Conservation (phyloP, 768 basidiomycete genomes). For the Dendrothele bispora region DNA sequence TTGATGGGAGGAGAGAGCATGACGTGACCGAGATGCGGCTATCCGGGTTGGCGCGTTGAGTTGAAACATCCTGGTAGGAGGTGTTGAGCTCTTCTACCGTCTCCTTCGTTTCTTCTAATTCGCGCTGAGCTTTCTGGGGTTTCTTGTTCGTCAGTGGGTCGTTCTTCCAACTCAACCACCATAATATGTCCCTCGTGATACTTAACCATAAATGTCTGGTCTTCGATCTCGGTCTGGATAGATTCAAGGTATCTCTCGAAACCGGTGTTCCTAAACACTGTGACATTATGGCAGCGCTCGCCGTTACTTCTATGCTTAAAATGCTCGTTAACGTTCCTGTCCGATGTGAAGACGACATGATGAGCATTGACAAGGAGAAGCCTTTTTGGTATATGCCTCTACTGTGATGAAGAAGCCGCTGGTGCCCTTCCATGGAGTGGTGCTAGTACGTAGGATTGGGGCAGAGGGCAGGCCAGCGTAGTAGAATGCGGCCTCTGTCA, state of each 20-base stretch:
- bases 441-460: constrained; percentile 25
- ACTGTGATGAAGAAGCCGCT: constrained; percentile 17
- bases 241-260: too few relatives aligned
- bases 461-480: constrained; percentile 27
- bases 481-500: too few relatives aligned
- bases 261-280: too few relatives aligned
- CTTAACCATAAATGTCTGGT: constrained; percentile 6
- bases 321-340: constrained; percentile 3
- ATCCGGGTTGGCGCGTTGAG: constrained; percentile 16
- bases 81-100: too few relatives aligned
- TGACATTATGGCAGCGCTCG: constrained; percentile 11
- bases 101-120: constrained; percentile 4
- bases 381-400: constrained; percentile 8
- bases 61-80: too few relatives aligned
- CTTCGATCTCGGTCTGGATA: too few relatives aligned
- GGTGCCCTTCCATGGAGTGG: constrained; percentile 19
- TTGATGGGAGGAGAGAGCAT: constrained; percentile 24
- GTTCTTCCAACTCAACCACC: constrained; percentile 3
- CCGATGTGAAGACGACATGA: not conserved
- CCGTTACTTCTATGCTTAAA: constrained; percentile 3
- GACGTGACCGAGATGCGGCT: constrained; percentile 29
- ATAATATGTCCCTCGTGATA: constrained; percentile 7
- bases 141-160: constrained; percentile 6
- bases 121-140: not conserved
- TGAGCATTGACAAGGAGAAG: constrained; percentile 14